A percentile compares a stretch with the other conserved stretches of the same genome.
phyloP scores from a whole-genome alignment of 345 rosid species.

The Raphanus raphanistrum region DNA sequence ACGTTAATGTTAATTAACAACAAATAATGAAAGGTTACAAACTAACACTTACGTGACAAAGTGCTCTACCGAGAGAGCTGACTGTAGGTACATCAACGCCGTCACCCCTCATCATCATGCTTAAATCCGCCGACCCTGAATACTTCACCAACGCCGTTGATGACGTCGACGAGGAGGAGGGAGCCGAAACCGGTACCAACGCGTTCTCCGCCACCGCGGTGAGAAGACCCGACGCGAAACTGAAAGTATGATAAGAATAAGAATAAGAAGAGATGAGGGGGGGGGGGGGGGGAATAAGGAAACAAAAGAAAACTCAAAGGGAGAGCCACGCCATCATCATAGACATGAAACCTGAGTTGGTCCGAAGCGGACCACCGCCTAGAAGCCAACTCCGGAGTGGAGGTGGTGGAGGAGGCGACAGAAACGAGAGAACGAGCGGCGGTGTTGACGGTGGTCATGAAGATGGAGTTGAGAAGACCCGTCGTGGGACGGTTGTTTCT shows the following conservation, averaged over 20 bases:
- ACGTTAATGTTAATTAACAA: neutral
- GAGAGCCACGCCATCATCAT: constrained; percentile 66
- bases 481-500: constrained; percentile 46
- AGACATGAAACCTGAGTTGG: constrained; percentile 68
- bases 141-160: constrained; percentile 39
- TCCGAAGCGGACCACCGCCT: constrained; percentile 61
- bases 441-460: constrained; percentile 64
- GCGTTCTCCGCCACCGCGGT: constrained; percentile 38
- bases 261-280: constrained; percentile 10
- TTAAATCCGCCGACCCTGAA: constrained; percentile 44
- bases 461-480: constrained; percentile 51
- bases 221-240: constrained; percentile 42
- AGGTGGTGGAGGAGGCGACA: constrained; percentile 54
- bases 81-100: constrained; percentile 53
- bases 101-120: constrained; percentile 34
- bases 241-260: constrained; percentile 34
- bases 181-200: constrained; percentile 31
- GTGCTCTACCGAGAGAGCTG: constrained; percentile 61
- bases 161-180: constrained; percentile 21
- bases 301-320: constrained; percentile 60
- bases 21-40: neutral
- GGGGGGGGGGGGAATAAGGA: constrained; percentile 37
- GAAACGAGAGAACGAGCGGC: constrained; percentile 64
- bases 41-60: constrained; percentile 64
- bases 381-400: constrained; percentile 31